Base-by-base conservation (phyloP, 1,284 basidiomycete species). In the Irpex sp. region DNA sequence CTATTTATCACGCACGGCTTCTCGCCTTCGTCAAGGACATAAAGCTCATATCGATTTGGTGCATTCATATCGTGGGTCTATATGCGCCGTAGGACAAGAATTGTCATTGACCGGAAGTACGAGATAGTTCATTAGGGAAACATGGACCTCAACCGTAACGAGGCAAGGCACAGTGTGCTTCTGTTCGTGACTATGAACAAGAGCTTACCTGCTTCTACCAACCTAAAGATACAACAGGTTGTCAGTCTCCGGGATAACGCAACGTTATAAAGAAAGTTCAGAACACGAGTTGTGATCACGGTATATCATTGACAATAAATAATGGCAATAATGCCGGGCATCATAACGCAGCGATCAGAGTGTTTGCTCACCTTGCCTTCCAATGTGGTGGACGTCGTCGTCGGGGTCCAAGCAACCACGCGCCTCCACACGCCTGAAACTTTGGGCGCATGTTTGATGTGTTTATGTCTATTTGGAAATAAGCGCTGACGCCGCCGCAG, bases 21-120 rank as follows among this genome's bases (percentile, higher is more conserved):
- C 80, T 99, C 96, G 72, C 91, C 94, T 69, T 98, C 93, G 46
- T 93, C 92, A 36, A 96, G 86, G 61, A 97, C 93, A 73, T 90
- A 95, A 68, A 96, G 84, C 77, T 97, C 96, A 75, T 92, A 93
- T 69, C 97, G 89, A 75, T 90, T 90, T 7, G 95, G 95, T 57
- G 94, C 94, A 79, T 99, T 99, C 89, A 97, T 43, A 43, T 60
- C 63, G 60, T 62, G 57, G 57, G 66, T 59, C 53, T 65, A 62
- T 43, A 31, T 53, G 37, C 36, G 49, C 53, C 47, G 53, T 17
- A 13, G 17, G 35, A 13, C 5, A 26, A 60, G 4, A 35, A 55
- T 55, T 55, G 19, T 33, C 33, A 17, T 35, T 11, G 33, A 36
- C 49, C 49, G 17, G 17, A 51, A 15, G 49, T 26, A 51, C 21